Evolutionary conservation across 1,284 basidiomycete genomes (phyloP).

Genomic region (Marasmius oreades): DNA sequence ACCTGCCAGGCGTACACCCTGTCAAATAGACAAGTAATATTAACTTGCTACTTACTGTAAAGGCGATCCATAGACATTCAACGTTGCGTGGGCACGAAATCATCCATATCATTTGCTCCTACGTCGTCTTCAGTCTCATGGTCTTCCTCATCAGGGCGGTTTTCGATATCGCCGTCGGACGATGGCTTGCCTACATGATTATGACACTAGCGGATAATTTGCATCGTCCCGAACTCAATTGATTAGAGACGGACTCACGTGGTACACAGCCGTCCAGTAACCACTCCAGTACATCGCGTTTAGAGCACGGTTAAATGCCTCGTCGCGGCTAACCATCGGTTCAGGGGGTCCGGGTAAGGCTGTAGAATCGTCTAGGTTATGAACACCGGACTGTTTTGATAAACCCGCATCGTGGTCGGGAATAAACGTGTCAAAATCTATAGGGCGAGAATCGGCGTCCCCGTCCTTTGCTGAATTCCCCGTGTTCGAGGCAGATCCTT

Average conservation of each 20-base stretch:
- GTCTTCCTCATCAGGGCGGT: slow-evolving; percentile 21
- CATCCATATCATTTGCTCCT: slow-evolving; percentile 27
- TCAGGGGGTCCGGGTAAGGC: slow-evolving; percentile 28
- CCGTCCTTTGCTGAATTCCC: slow-evolving; percentile 16
- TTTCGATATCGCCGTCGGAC: neutral
- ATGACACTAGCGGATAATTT: slow-evolving; percentile 22
- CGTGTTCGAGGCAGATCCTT: slow-evolving; percentile 4
- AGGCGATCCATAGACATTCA: slow-evolving; percentile 18
- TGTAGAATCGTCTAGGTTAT: slow-evolving; percentile 18
- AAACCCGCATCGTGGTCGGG: slow-evolving; percentile 66
- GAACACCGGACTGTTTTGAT: slow-evolving; percentile 20
- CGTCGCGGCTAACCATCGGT: slow-evolving; percentile 54
- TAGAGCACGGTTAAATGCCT: slow-evolving; percentile 70
- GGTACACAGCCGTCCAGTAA: slow-evolving; percentile 81
- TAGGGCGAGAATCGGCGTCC: slow-evolving; percentile 49
- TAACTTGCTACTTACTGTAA: neutral
- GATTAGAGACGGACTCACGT: slow-evolving; percentile 39
- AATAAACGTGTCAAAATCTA: slow-evolving; percentile 67
- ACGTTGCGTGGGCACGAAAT: slow-evolving; percentile 35
- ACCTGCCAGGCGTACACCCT: no score
- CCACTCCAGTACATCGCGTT: slow-evolving; percentile 80
- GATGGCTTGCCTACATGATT: slow-evolving; percentile 12
- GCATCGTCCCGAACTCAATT: slow-evolving; percentile 11
- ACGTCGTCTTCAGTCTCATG: neutral
- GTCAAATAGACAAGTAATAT: no score